Base-by-base conservation (phyloP, 2,329 filamentous ascomycete genomes). In the Cryoendolithus antarcticus region DNA sequence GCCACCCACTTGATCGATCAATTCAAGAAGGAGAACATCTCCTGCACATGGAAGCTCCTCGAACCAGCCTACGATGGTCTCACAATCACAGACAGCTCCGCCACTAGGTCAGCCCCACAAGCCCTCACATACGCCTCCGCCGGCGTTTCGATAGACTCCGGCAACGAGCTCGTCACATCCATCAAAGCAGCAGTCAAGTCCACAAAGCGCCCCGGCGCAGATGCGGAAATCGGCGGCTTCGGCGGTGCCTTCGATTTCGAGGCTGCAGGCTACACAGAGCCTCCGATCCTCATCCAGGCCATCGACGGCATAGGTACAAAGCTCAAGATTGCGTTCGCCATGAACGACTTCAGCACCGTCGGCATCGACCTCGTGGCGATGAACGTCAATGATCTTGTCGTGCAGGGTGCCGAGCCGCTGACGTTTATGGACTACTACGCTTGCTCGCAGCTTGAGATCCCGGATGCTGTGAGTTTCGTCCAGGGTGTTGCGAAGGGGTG, bases 371-470 rank as follows among this genome's bases (percentile, higher is more conserved):
- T 98, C 29, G 91, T 98, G 3, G 91, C 91, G 49, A 96, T 96
- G 89, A 96, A 95, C 61, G 91, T 96, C 58, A 98, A 98, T 62
- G 91, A 98, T 56, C 72, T 98, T 0, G 80, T 98, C 37, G 91
- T 96, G 6, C 88, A 96, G 66, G 91, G 91, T 39, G 91, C 91
- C 9, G 85, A 91, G 51, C 88, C 91, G 2, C 72, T 96, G 48
- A 91, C 91, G 71, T 96, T 98, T 73, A 78, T 96, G 46, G 91
- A 98, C 67, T 96, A 93, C 72, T 95, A 93, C 64, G 89, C 86
- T 44, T 95, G 88, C 71, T 86, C 84, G 61, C 82, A 81, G 60
- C 75, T 98, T 13, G 77, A 93, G 49, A 75, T 89, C 6, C 69
- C 77, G 30, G 77, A 77, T 4, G 86, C 86, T 0, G 79, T 82